Evolutionary conservation across 441 rosid genomes (phyloP), one percentile per base, ranked within the genome.

Genomic region (Populus tomentosa): DNA sequence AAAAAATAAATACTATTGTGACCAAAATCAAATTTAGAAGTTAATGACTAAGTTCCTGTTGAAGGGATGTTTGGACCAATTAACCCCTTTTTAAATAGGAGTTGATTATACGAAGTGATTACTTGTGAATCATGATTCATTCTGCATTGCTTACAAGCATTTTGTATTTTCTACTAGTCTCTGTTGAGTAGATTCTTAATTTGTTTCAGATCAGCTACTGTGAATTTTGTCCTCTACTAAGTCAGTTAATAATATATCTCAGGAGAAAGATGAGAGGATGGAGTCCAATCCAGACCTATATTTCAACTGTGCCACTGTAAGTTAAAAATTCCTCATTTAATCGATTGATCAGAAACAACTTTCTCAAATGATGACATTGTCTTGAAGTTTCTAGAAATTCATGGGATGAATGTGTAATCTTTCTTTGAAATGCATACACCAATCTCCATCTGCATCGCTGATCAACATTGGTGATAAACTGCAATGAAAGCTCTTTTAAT

Each of bases 241-340:
- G 71, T 69, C 9, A 81, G 11, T 66, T 76, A 67, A 28, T 79
- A 53, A 67, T 69, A 38, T 83, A 36, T 84, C 14, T 66, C 90
- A 91, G 96, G 96, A 88, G 83, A 90, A 88, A 77, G 94, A 91
- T 82, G 91, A 87, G 75, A 77, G 77, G 70, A 89, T 87, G 92
- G 83, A 82, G 73, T 85, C 86, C 79, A 91, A 90, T 79, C 96
- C 96, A 59, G 96, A 90, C 82, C 85, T 91, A 21, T 91, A 85
- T 78, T 90, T 86, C 78, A 88, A 90, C 72, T 83, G 91, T 77
- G 96, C 94, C 69, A 90, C 94, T 28, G 96, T 91, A 82, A 90
- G 96, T 85, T 76, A 21, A 28, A 72, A 33, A 61, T 77, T 72
- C 46, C 7, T 11, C 9, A 26, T n/a, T 21, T 61, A 33, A 50